Evolutionary conservation across 2,329 filamentous ascomycete species (phyloP), one percentile per base, ranked within the genome.

Genomic region (Colletotrichum sp.): DNA sequence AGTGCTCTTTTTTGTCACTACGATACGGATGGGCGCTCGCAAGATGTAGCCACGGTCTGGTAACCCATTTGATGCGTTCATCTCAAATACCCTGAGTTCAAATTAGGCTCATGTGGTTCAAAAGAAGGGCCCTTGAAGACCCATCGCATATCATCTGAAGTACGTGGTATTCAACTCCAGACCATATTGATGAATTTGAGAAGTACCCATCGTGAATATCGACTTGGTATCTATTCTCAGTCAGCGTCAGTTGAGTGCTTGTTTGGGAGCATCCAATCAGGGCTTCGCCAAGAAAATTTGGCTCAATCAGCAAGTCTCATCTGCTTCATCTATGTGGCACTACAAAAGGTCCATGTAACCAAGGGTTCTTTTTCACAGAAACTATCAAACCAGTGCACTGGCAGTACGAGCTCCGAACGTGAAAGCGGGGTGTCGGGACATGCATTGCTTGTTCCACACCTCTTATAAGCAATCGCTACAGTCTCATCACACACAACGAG

Each of bases 401-500:
- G 44, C 6, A 49, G 9, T 4, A 13, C 2, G 10, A 2, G 10
- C 44, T 21, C 6, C n/a, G 18, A 21, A 21, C 0, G 7, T 49
- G 44, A 3, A 49, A 13, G 44, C 44, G 18, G n/a, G 44, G 44
- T 49, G 18, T 49, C 9, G 39, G 39, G 18, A 12, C 39, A 10
- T 44, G 16, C 39, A 16, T 44, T 49, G 3, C 18, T 49, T n/a
- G 18, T 49, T 21, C 9, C 44, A 21, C 6, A 21, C 6, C 3
- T 21, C n/a, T 21, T 49, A 21, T 49, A 49, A 21, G 44, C 13
- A 49, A 49, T 49, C 6, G 44, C n/a, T 13, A 21, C 6, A 21
- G 44, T 49, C n/a, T 49, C 5, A 21, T 4, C 44, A 49, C 44
- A 13, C 10, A 0, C 44, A n/a, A 44, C 1, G 0, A 0, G 39